phyloP scores from a whole-genome alignment of 352 stramenopile species.

The Pythium brachiatum region DNA sequence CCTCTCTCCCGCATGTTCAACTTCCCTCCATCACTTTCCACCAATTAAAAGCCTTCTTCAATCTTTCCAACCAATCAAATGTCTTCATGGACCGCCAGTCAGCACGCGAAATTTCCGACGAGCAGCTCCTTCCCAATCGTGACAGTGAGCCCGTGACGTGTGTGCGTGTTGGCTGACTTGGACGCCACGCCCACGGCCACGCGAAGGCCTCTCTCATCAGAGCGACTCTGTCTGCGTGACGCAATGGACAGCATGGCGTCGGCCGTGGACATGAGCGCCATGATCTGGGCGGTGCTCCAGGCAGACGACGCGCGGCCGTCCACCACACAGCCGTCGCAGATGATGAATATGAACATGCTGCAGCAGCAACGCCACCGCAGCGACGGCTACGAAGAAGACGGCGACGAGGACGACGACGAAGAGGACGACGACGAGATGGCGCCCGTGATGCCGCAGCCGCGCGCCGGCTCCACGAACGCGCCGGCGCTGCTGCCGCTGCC shows the following conservation, averaged over 20 bases:
- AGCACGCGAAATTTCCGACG: no score
- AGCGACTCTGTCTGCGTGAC: no score
- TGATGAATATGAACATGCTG: not conserved
- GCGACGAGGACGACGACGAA: conserved; percentile 12
- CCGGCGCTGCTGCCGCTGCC: conserved; percentile 6
- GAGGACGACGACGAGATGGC: conserved; percentile 16
- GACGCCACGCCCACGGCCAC: no score
- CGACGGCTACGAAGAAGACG: conserved; percentile 6
- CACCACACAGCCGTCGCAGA: not conserved
- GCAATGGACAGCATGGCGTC: conserved; percentile 2
- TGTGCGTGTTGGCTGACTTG: no score
- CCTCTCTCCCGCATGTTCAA: conserved; percentile 8
- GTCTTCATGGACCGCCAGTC: not conserved
- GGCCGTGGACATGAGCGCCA: conserved; percentile 9
- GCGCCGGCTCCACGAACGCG: not conserved
- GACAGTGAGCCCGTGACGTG: no score
- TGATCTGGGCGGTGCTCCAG: conserved; percentile 15
- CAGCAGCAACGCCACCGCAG: not conserved
- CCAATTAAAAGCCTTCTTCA: not conserved
- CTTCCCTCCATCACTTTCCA: not conserved
- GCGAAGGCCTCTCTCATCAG: no score
- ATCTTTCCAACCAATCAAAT: not conserved
- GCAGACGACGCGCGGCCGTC: conserved; percentile 2
- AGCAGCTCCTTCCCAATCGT: no score
- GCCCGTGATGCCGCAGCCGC: conserved; percentile 13